Evolutionary conservation across 176 grass and related monocot genomes (phyloP), one percentile per base, ranked within the genome.

Genomic region (maize (Zea mays)): DNA sequence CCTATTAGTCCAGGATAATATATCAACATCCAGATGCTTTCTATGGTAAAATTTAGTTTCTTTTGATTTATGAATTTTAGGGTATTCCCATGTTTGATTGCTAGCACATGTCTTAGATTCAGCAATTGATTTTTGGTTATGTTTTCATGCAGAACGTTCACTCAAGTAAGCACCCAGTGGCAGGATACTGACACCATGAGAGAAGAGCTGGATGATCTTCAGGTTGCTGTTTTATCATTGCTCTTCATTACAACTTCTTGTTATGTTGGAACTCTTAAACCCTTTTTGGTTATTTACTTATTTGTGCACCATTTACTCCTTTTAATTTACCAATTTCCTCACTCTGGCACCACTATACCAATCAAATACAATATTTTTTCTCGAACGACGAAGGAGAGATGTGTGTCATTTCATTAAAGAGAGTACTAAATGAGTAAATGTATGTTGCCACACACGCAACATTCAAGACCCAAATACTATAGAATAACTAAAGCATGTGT

Each of bases 141-240:
- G 35, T 80, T 42, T 80, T 85, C 65, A 71, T 86, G 77, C 81
- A 97, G 95, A 94, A 97, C 95, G 88, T 97, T 97, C 84, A 97
- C 95, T 84, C 95, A 97, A 94, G 94, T 97, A 80, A 97, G 95
- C 73, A 75, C 82, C 55, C 95, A 94, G 77, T 97, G 95, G 95
- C 95, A 94, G 85, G 95, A 97, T 80, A 97, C 91, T 11, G 95
- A 97, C 64, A 94, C 95, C 62, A 97, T 97, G 91, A 87, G 95
- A 82, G 95, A 97, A 84, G 91, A 97, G 80, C 77, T 97, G 49
- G 95, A 97, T 86, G 95, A 97, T 83, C 83, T 97, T 86, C 95
- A 97, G 95, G 95, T 97, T 68, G 34, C 16, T 85, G 34, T 27
- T 88, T 90, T 79, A 19, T 66, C 54, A 70, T 86, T 71, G 86